Conservation (phyloP, 345 rosid genomes). For the Lenwebbia sp. region DNA sequence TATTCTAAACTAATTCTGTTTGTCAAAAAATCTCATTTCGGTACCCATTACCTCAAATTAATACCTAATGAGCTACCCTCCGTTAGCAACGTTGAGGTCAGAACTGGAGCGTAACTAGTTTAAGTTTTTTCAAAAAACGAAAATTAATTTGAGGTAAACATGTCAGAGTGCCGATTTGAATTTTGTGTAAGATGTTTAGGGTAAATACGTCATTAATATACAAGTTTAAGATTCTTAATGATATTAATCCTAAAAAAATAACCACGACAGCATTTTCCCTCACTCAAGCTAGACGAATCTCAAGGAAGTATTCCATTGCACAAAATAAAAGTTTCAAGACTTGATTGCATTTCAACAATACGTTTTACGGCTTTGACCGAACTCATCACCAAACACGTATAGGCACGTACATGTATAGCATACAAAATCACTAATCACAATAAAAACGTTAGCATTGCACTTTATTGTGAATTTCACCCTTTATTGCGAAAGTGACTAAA, state of each 20-base stretch:
- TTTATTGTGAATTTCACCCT: neutral
- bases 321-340: neutral
- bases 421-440: neutral
- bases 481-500: neutral
- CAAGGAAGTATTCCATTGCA: neutral
- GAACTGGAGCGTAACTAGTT: neutral
- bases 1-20: too few relatives aligned
- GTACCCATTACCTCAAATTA: too few relatives aligned
- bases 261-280: rapidly evolving
- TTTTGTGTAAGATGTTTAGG: neutral
- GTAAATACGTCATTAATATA: neutral
- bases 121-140: neutral
- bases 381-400: neutral
- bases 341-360: too few relatives aligned
- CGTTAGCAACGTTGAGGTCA: neutral
- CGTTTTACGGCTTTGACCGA: too few relatives aligned
- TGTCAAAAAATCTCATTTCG: too few relatives aligned
- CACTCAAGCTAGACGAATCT: neutral
- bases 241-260: neutral
- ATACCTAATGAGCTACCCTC: neutral
- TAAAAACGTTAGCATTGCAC: neutral
- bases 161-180: neutral
- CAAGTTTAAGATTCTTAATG: rapidly evolving
- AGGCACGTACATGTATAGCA: neutral
- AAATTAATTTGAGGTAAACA: neutral